Percentiles rank a stretch among this genome's conserved stretches.
Evolutionary conservation across 371 early-diverging fungal genomes (phyloP).

Genomic region (Lichtheimia corymbifera): DNA sequence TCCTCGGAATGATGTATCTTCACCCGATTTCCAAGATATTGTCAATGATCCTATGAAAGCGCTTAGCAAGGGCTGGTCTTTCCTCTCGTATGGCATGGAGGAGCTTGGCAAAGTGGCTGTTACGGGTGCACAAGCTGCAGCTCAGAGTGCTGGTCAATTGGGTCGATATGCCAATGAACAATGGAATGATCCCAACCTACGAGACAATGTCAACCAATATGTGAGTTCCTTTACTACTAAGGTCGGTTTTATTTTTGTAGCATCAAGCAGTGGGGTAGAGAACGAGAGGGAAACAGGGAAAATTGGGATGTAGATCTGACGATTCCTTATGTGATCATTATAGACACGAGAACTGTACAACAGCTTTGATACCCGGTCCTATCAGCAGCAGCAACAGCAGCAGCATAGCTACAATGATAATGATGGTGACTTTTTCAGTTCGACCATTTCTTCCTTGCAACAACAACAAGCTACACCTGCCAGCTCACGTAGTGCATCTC

Average conservation of each 20-base stretch:
- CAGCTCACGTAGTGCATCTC: slow-evolving; percentile 38
- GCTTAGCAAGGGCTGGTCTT: slow-evolving; percentile 82
- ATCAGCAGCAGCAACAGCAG: slow-evolving; percentile 12
- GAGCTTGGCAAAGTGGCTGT: slow-evolving; percentile 57
- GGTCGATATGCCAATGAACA: slow-evolving; percentile 78
- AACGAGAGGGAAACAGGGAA: too few relatives aligned
- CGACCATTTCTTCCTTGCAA: slow-evolving; percentile 42
- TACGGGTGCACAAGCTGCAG: slow-evolving; percentile 75
- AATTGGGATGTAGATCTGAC: background rate
- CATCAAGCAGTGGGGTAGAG: background rate
- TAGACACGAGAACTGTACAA: slow-evolving; percentile 22
- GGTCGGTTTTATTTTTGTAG: slow-evolving; percentile 35
- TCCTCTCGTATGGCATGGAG: slow-evolving; percentile 64
- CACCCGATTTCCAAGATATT: slow-evolving; percentile 64
- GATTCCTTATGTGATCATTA: background rate
- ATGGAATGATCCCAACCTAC: slow-evolving; percentile 86
- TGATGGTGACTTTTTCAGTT: slow-evolving; percentile 51
- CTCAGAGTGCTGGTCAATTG: slow-evolving; percentile 66
- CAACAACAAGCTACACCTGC: slow-evolving; percentile 30
- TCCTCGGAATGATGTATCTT: slow-evolving; percentile 23
- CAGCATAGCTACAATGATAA: slow-evolving; percentile 19
- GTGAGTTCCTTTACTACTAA: slow-evolving; percentile 66
- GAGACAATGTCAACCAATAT: slow-evolving; percentile 69
- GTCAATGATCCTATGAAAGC: slow-evolving; percentile 84
- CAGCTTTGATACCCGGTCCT: slow-evolving; percentile 22